phyloP scores from a whole-genome alignment of 2,329 filamentous ascomycete species.

The Microdochium nivale region DNA sequence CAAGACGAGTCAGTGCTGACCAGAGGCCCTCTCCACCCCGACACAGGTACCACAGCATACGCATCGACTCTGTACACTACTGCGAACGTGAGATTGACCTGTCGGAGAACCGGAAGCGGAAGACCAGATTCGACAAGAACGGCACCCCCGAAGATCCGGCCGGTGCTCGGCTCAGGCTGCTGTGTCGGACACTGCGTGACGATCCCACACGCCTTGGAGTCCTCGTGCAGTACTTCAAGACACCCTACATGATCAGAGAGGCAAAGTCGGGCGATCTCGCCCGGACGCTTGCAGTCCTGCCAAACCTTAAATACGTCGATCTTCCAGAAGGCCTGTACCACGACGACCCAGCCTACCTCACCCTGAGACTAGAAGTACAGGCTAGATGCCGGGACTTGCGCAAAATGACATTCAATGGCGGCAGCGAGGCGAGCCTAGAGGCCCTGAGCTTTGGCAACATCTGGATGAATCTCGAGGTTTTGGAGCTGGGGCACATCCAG shows the following conservation, averaged over 20 bases:
- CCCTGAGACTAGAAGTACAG: constrained; percentile 76
- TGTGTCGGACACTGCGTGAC: constrained; percentile 76
- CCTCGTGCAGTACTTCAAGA: constrained; percentile 71
- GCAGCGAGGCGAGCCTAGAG: constrained; percentile 71
- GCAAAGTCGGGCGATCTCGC: constrained; percentile 78
- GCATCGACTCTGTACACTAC: constrained; percentile 91
- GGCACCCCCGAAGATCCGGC: constrained; percentile 75
- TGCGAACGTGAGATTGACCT: constrained; percentile 80
- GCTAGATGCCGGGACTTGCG: constrained; percentile 73
- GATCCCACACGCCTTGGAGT: constrained; percentile 60
- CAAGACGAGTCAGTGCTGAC: neutral
- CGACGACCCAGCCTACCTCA: constrained; percentile 67
- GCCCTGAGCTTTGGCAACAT: constrained; percentile 54
- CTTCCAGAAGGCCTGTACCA: constrained; percentile 80
- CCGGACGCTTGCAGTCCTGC: constrained; percentile 74
- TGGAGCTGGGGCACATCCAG: constrained; percentile 61
- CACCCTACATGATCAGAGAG: constrained; percentile 91
- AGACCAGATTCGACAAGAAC: constrained; percentile 65
- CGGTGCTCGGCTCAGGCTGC: constrained; percentile 63
- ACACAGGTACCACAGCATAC: constrained; percentile 73
- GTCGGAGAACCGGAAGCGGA: constrained; percentile 68
- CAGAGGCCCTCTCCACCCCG: constrained; percentile 1
- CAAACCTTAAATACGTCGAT: constrained; percentile 82
- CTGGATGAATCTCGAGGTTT: constrained; percentile 64
- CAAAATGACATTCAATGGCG: constrained; percentile 79